A percentile compares a stretch with the other conserved stretches of the same genome.
Conservation (phyloP, 208 protist genomes). For the Wallacemonas sp. region DNA sequence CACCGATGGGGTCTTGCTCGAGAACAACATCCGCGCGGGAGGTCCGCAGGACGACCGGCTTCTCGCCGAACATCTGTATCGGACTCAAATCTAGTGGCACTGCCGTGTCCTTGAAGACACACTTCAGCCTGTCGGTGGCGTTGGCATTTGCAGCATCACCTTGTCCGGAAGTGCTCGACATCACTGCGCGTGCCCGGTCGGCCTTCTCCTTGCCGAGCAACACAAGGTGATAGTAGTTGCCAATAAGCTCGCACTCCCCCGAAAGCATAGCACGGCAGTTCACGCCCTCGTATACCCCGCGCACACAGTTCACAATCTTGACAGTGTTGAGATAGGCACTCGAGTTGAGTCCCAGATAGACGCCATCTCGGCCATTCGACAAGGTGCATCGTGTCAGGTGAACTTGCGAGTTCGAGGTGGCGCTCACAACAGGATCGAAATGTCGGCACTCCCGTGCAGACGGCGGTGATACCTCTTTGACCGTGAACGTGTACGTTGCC, state of each 20-base stretch:
- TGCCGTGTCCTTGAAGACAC: background rate
- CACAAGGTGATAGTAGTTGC: slow-evolving; percentile 62
- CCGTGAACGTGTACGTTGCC: background rate
- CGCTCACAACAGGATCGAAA: slow-evolving; percentile 37
- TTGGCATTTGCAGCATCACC: background rate
- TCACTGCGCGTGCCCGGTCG: background rate
- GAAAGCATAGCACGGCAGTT: slow-evolving; percentile 34
- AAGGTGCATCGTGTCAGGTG: slow-evolving; percentile 42
- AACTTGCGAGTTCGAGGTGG: slow-evolving; percentile 34
- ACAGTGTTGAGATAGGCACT: slow-evolving; percentile 28
- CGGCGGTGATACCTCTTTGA: slow-evolving; percentile 1
- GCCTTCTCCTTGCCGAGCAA: slow-evolving; percentile 40
- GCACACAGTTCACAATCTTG: slow-evolving; percentile 47
- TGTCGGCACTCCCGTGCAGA: background rate
- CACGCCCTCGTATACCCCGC: slow-evolving; percentile 67
- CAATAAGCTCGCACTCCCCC: slow-evolving; percentile 29
- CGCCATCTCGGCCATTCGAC: slow-evolving; percentile 60
- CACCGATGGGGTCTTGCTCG: slow-evolving; percentile 62
- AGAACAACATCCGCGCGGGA: slow-evolving; percentile 49
- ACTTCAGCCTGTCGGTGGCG: slow-evolving; percentile 5
- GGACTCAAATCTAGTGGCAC: slow-evolving; percentile 20
- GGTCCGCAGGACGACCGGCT: slow-evolving; percentile 18
- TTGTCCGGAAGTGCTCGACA: background rate
- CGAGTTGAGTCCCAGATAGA: slow-evolving; percentile 57
- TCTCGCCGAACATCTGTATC: slow-evolving; percentile 12